Base-by-base conservation (phyloP, 2,329 filamentous ascomycete genomes). In the Phyllosticta citriasiana region DNA sequence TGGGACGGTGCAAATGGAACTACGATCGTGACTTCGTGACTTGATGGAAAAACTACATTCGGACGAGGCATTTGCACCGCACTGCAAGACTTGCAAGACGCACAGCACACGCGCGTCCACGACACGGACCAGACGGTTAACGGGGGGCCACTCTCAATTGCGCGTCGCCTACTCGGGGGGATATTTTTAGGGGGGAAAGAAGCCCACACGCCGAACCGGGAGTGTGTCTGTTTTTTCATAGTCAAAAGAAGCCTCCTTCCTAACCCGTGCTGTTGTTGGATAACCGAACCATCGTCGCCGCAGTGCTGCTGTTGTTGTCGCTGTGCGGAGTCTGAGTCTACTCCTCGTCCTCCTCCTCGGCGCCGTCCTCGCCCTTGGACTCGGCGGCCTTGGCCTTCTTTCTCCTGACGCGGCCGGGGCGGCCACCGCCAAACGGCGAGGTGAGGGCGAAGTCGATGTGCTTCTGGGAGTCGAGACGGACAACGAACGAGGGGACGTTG, bases 401-500 rank as follows among this genome's bases (percentile, higher is more conserved):
- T 86, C 94, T 95, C 81, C 91, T 88, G 76, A 97, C 93, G 86
- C 94, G 94, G 72, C 94, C 94, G 74, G 91, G 91, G 73, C 94
- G 92, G 77, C 94, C 94, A 78, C 92, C 92, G 81, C 94, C 94
- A 75, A 96, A 97, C 78, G 94, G 93, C 77, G 93, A 97, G 81
- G 88, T 95, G 69, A 99, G 87, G 67, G 94, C 85, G 79, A 99
- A 97, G 85, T 99, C 94, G 75, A 99, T 97, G 88, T 99, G 94
- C 90, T 99, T 99, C 88, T 99, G 94, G 74, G 92, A 97, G 85
- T 99, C 94, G 76, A 99, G 91, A 82, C 94, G 94, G 80, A 99
- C 94, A 78, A 99, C 88, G 88, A 96, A 99, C 61, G 93, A 97
- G 69, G 94, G 94, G 65, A 99, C 94, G 82, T 99, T 99, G 86